A percentile compares a stretch with the other conserved stretches of the same genome.
Conservation (phyloP, 2,329 filamentous ascomycete species). For the Fusarium redolens region DNA sequence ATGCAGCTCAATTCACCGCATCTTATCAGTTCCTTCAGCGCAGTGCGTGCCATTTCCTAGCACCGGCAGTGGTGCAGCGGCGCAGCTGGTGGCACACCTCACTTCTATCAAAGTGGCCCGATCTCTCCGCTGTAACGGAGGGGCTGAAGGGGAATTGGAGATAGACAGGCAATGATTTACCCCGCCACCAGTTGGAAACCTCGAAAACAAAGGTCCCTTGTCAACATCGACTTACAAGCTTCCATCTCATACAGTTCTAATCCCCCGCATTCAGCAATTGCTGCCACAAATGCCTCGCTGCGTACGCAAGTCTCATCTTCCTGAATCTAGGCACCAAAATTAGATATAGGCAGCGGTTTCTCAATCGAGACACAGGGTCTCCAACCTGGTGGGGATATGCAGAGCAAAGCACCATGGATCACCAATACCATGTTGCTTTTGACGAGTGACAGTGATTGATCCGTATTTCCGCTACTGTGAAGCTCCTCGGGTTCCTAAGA, state of each 20-base stretch:
- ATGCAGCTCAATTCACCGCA: conserved; percentile 41
- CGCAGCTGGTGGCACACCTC: background rate
- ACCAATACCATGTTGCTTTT: background rate
- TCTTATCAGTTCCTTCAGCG: conserved; percentile 13
- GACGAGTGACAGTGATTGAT: background rate
- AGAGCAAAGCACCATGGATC: conserved; percentile 5
- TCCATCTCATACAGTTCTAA: background rate
- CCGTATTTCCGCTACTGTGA: background rate
- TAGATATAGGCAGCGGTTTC: background rate
- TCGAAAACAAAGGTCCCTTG: background rate
- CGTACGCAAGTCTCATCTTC: background rate
- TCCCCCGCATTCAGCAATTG: background rate
- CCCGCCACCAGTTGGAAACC: conserved; percentile 14
- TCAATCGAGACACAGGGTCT: background rate
- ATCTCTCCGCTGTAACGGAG: conserved; percentile 11
- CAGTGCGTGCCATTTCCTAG: conserved; percentile 20
- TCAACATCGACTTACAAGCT: background rate
- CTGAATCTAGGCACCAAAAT: background rate
- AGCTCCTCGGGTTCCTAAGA: background rate
- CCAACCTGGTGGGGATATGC: conserved; percentile 1
- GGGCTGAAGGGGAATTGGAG: conserved; percentile 1
- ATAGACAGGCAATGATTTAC: conserved; percentile 6
- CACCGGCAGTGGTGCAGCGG: conserved; percentile 20
- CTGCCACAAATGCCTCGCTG: background rate
- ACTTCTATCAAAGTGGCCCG: conserved; percentile 20